Percentiles rank a stretch among this genome's conserved stretches.
phyloP scores from a whole-genome alignment of 1,139 yeast species.

The Pichia sp. region DNA sequence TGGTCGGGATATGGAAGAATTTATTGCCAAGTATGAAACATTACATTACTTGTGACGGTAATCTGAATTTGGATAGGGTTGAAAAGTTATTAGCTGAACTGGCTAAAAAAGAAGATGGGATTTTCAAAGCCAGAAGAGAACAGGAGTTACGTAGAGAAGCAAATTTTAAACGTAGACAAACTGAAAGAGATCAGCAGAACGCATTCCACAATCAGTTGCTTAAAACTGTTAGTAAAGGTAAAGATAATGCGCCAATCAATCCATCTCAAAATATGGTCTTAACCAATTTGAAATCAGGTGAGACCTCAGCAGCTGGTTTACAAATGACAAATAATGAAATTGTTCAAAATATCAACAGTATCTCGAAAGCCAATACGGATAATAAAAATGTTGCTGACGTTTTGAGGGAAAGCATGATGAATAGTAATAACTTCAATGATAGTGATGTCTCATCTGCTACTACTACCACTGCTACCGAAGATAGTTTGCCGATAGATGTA shows the following conservation, averaged over 20 bases:
- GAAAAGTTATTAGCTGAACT: conserved; percentile 60
- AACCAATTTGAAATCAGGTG: conserved; percentile 55
- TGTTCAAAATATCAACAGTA: conserved; percentile 55
- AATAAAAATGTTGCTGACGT: conserved; percentile 65
- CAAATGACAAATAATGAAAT: conserved; percentile 65
- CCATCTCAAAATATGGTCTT: conserved; percentile 74
- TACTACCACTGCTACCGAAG: conserved; percentile 12
- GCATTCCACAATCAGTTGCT: conserved; percentile 20
- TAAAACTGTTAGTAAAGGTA: conserved; percentile 42
- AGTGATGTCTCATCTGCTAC: conserved; percentile 16
- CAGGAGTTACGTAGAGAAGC: conserved; percentile 61
- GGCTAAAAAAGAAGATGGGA: conserved; percentile 70
- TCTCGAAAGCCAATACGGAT: conserved; percentile 72
- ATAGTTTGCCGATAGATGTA: conserved; percentile 18
- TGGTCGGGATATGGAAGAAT: conserved; percentile 79
- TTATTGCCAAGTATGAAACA: conserved; percentile 59
- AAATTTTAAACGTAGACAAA: conserved; percentile 50
- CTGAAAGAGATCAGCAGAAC: conserved; percentile 34
- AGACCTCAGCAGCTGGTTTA: conserved; percentile 58
- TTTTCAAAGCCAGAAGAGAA: conserved; percentile 62
- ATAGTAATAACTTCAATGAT: conserved; percentile 8
- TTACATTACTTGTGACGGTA: conserved; percentile 86
- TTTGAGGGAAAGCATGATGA: conserved; percentile 35
- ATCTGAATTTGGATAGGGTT: conserved; percentile 64
- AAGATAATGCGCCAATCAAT: conserved; percentile 67